Conservation (phyloP, 176 grass and related monocot species). For the Hyparrhenia diplandra region DNA sequence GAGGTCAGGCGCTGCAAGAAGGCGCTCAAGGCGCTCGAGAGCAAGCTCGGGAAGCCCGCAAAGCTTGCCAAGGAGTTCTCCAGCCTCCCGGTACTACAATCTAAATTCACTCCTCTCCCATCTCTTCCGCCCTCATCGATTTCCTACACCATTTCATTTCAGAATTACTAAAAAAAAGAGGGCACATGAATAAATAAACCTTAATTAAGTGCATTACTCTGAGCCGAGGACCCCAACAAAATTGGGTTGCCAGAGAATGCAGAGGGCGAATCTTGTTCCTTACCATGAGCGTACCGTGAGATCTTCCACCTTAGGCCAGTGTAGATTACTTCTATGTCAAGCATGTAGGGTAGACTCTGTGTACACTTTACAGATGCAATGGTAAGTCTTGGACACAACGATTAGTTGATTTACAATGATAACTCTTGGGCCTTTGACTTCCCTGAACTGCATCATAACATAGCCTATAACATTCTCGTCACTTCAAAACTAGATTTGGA, state of each 20-base stretch:
- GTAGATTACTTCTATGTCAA: background rate
- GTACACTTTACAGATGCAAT: too few relatives aligned
- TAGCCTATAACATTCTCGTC: too few relatives aligned
- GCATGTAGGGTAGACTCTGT: background rate
- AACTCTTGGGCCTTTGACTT: too few relatives aligned
- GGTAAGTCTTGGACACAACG: too few relatives aligned
- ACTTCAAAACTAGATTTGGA: too few relatives aligned
- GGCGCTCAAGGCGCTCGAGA: constrained; percentile 50
- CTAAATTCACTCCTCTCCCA: background rate
- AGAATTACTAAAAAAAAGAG: too few relatives aligned
- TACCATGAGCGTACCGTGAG: background rate
- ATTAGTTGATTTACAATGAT: too few relatives aligned
- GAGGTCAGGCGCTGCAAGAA: constrained; percentile 47
- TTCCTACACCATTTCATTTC: background rate
- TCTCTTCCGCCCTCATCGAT: background rate
- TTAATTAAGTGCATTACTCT: background rate
- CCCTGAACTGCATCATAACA: too few relatives aligned
- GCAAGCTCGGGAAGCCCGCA: constrained; percentile 34
- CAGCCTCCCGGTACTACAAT: constrained; percentile 61
- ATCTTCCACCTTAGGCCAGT: background rate
- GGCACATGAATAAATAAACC: background rate
- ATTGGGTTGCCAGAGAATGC: background rate
- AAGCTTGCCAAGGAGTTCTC: constrained; percentile 44
- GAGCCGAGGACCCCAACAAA: background rate
- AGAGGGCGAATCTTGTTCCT: background rate